Evolutionary conservation across 2,329 filamentous ascomycete genomes (phyloP).

Genomic region (Colletotrichum caudatum): DNA sequence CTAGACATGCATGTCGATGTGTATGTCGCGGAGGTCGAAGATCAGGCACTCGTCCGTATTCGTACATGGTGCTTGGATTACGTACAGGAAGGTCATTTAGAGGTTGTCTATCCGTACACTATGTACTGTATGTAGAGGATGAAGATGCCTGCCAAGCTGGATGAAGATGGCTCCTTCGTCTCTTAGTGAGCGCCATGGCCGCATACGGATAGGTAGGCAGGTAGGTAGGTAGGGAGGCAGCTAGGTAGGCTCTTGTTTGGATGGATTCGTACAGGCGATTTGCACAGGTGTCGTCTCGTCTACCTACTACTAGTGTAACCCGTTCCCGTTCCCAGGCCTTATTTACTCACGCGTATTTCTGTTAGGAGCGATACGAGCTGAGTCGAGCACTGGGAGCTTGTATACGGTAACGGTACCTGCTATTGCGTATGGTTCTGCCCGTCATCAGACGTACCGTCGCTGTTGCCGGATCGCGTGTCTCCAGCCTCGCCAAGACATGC

Average conservation of each 20-base stretch:
- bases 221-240: too few relatives aligned
- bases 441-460: neutral
- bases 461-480: conserved; percentile 23
- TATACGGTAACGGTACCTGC: conserved; percentile 7
- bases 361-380: conserved; percentile 40
- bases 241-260: too few relatives aligned
- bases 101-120: too few relatives aligned
- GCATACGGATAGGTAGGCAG: too few relatives aligned
- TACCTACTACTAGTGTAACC: too few relatives aligned
- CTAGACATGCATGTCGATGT: neutral
- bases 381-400: conserved; percentile 10
- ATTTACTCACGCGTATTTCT: conserved; percentile 24
- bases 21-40: conserved; percentile 3
- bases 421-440: rapidly evolving
- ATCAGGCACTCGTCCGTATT: neutral
- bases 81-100: too few relatives aligned
- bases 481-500: conserved; percentile 23
- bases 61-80: too few relatives aligned
- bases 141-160: too few relatives aligned
- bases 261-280: conserved; percentile 15
- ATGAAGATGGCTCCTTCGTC: neutral
- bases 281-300: conserved; percentile 22
- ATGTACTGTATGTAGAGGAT: too few relatives aligned
- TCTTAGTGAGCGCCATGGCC: conserved; percentile 9
- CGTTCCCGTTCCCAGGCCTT: neutral